Evolutionary conservation across 805 yeast species (phyloP), one percentile per base, ranked within the genome.

Genomic region (Kluyveromyces wickerhamii): DNA sequence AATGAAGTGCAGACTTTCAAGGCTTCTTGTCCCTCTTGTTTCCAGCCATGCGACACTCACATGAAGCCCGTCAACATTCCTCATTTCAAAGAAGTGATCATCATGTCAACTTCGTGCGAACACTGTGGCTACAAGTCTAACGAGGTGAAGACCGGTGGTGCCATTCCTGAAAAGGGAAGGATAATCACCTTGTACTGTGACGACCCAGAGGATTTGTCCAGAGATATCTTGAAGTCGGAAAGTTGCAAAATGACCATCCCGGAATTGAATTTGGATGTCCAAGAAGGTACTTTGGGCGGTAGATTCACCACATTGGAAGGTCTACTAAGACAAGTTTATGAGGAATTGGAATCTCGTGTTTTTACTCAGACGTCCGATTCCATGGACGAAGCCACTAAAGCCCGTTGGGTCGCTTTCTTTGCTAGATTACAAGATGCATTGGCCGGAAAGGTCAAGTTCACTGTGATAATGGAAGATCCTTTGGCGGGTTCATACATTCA

Each of bases 131-230:
- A 83, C 63, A 89, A 85, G 64, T 84, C 95, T 12, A 92, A 92
- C 57, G 99, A 92, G 61, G 98, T 92, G 44, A 92, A 89, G 65
- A 92, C 98, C 4, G 99, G 99, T 40, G 99, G 99, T 49, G 94
- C 81, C 7, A 80, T 92, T 31, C 96, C 98, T 21, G 80, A 67
- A 3, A 70, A 77, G 57, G 99, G 96, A 42, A 77, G 77, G 44
- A 77, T 69, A 42, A 73, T 87, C 41, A 69, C 79, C 2, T 67
- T 92, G 35, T 68, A 67, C 43, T 78, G 89, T 43, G 87, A 82
- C 40, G 97, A 89, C 46, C 59, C 67, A 39, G 78, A 87, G 2
- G 99, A 92, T 66, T 70, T 92, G 49, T 79, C 94, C 23, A 77
- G 99, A 65, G 98, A 92, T 58, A 81, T 92, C 38, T 71, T 92